Percentiles rank a stretch among this genome's conserved stretches.
Conservation (phyloP, 2,329 filamentous ascomycete species). For the Neopestalotiopsis rosae region DNA sequence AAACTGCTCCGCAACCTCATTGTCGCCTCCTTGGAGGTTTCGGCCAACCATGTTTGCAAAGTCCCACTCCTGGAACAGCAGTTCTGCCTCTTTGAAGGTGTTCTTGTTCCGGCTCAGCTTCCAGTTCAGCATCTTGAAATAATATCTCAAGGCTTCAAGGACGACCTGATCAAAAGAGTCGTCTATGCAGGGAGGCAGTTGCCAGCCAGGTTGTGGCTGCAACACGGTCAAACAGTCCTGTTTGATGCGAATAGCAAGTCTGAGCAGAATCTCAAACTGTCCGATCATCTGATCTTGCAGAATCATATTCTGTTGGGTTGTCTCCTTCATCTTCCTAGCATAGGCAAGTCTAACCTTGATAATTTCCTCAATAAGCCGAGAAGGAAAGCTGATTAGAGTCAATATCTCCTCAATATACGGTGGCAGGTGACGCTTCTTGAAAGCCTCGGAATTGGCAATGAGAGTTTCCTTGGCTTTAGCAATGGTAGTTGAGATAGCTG, state of each 20-base stretch:
- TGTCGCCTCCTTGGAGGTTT: slow-evolving; percentile 89
- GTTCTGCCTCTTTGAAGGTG: slow-evolving; percentile 98
- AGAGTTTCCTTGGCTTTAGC: slow-evolving; percentile 91
- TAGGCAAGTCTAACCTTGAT: slow-evolving; percentile 91
- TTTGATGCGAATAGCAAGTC: slow-evolving; percentile 91
- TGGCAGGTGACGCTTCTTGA: slow-evolving; percentile 87
- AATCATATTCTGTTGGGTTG: slow-evolving; percentile 87
- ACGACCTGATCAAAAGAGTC: slow-evolving; percentile 94
- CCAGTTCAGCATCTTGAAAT: slow-evolving; percentile 99
- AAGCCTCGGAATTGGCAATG: slow-evolving; percentile 83
- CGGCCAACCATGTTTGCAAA: slow-evolving; percentile 94
- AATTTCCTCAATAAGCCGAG: slow-evolving; percentile 93
- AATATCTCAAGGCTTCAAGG: slow-evolving; percentile 92
- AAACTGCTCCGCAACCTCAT: slow-evolving; percentile 98
- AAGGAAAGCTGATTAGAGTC: slow-evolving; percentile 96
- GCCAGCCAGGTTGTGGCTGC: slow-evolving; percentile 89
- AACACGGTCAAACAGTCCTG: slow-evolving; percentile 84
- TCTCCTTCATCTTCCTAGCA: slow-evolving; percentile 94
- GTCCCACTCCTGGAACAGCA: slow-evolving; percentile 96
- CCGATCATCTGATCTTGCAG: slow-evolving; percentile 98
- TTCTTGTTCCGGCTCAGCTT: slow-evolving; percentile 98
- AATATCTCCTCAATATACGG: slow-evolving; percentile 96
- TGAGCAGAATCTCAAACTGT: slow-evolving; percentile 92
- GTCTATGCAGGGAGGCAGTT: slow-evolving; percentile 93
- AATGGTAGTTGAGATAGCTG: slow-evolving; percentile 84